Conservation (phyloP, 768 basidiomycete genomes). For the Coprinopsis strossmayeri region DNA sequence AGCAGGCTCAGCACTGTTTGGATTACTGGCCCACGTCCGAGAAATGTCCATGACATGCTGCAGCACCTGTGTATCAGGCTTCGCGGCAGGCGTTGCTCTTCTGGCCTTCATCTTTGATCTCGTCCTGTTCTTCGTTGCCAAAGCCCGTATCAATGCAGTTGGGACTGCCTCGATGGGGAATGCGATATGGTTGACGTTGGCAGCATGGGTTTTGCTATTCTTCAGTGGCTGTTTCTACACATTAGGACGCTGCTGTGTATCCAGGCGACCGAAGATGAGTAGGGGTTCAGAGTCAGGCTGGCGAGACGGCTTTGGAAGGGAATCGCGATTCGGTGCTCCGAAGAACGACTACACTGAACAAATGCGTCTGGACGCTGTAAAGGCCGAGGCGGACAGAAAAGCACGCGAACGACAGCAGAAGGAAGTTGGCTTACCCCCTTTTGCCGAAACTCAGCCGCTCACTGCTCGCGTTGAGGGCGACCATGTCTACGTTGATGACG, state of each 20-base stretch:
- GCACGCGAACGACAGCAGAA: conserved; percentile 45
- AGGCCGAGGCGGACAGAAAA: conserved; percentile 82
- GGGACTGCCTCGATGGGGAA: conserved; percentile 80
- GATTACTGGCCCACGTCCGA: conserved; percentile 81
- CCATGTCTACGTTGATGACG: conserved; percentile 49
- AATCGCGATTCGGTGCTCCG: conserved; percentile 12
- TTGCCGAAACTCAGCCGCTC: conserved; percentile 70
- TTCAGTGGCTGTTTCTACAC: conserved; percentile 87
- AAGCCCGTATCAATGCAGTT: conserved; percentile 73
- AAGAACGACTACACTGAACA: conserved; percentile 47
- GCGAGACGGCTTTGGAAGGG: conserved; percentile 23
- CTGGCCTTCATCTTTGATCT: conserved; percentile 92
- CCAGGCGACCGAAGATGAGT: conserved; percentile 34
- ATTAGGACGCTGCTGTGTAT: conserved; percentile 81
- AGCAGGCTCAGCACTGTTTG: conserved; percentile 68
- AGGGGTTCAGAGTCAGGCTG: conserved; percentile 36
- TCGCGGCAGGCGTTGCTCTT: conserved; percentile 73
- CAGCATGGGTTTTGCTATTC: conserved; percentile 80
- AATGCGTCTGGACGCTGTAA: conserved; percentile 77
- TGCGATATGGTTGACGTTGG: conserved; percentile 87
- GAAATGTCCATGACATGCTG: conserved; percentile 83
- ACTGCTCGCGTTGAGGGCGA: conserved; percentile 53
- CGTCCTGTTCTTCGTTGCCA: conserved; percentile 85
- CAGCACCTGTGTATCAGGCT: conserved; percentile 74
- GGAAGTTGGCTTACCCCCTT: conserved; percentile 70